Evolutionary conservation across 2,329 filamentous ascomycete species (phyloP), one percentile per base, ranked within the genome.

Genomic region (Cyphellophora europaea): DNA sequence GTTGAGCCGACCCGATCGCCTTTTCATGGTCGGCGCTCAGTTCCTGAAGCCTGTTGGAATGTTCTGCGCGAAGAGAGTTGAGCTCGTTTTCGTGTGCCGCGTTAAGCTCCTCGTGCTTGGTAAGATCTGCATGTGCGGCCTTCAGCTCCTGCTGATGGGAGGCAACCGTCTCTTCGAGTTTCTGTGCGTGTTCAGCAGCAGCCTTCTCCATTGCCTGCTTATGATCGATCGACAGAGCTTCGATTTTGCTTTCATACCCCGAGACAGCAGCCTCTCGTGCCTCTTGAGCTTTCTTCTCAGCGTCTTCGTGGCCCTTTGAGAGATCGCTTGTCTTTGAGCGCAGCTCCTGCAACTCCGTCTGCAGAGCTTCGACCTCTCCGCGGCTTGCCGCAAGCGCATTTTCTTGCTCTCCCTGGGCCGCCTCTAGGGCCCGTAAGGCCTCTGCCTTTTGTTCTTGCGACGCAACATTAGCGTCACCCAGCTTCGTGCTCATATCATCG

Each of bases 251-350:
- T 6, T 23, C 21, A 16, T 38, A 32, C 12, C 45, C 42, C 2
- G 32, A 28, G 27, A 31, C 53, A 30, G 57, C 52, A 13, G 56
- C 55, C 11, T 56, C 52, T 23, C 44, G 47, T 16, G 56, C 46
- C 27, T 56, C 55, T 33, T 60, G 45, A 16, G 59, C 55, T 36
- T 61, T 65, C 8, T 27, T 23, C 13, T 57, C 53, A 38, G 65
- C 61, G 13, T 49, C 49, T 31, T 62, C 54, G 14, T 62, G 51
- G 19, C 53, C 58, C 15, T 60, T 55, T 19, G 59, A 54, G 3
- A 60, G 57, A 15, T 55, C 55, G 13, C 57, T 53, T 2, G 27
- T 51, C 55, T 41, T 58, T 53, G 30, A 56, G 45, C 42, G 63
- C 54, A 28, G 51, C 43, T 33, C 55, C 41, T 16, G 58, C 42